These are phyloP conservation scores for Saccharomyces pastorianus DNA, from an alignment of 1,139 yeast genomes.

Conservation along the genomic window DNA sequence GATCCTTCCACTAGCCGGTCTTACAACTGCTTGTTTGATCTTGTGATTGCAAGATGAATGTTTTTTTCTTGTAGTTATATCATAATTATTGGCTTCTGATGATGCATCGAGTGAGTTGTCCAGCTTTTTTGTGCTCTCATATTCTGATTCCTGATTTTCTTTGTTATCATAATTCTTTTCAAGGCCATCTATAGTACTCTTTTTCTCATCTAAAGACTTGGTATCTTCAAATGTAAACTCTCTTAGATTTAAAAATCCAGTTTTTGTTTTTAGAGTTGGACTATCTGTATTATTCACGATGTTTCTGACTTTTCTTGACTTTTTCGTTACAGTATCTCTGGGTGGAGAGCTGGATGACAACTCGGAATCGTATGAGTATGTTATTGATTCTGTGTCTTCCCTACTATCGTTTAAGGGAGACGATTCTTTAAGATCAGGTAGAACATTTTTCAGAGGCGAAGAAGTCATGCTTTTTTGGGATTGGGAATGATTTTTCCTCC, in stretches of 20 bases:
- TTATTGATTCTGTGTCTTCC: not conserved
- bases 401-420: not conserved
- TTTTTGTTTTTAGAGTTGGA: constrained; percentile 10
- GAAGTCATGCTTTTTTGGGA: constrained; percentile 1
- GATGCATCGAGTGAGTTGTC: not conserved
- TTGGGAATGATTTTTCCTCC: not conserved
- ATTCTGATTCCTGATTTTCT: not conserved
- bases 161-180: not conserved
- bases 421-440: constrained; percentile 9
- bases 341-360: constrained; percentile 5
- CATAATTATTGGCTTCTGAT: not conserved
- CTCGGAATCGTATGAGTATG: constrained; percentile 8
- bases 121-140: not conserved
- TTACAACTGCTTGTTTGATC: constrained; percentile 11
- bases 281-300: not conserved
- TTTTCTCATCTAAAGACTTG: not conserved
- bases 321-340: not conserved
- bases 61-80: not conserved
- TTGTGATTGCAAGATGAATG: not conserved
- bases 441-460: constrained; percentile 11
- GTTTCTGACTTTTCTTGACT: not conserved
- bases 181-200: not conserved
- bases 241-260: constrained; percentile 12
- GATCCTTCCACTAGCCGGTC: constrained; percentile 31
- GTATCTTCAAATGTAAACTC: constrained; percentile 19